A percentile compares a stretch with the other conserved stretches of the same genome.
These are phyloP conservation scores for Epichloe festucae DNA, from an alignment of 2,329 filamentous ascomycete species.

Conservation along the genomic window DNA sequence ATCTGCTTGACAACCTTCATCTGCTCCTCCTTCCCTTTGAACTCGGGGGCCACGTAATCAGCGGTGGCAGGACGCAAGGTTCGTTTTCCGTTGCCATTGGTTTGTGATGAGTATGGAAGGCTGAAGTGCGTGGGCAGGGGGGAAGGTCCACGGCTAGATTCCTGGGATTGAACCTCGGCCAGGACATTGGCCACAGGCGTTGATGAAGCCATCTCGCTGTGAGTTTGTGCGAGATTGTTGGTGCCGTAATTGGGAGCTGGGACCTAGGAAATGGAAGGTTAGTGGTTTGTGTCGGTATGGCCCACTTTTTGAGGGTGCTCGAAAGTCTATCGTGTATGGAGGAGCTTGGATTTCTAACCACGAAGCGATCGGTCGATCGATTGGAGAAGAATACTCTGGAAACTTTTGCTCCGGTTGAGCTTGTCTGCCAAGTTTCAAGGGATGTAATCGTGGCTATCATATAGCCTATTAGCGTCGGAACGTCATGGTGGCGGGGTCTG, in stretches of 20 bases:
- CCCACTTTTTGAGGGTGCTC: background rate
- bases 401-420: background rate
- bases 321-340: background rate
- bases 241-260: background rate
- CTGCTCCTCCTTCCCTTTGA: conserved; percentile 84
- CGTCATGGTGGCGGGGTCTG: background rate
- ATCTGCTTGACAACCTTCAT: conserved; percentile 77
- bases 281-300: background rate
- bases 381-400: background rate
- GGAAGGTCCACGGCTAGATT: conserved; percentile 55
- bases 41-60: conserved; percentile 88
- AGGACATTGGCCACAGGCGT: conserved; percentile 27
- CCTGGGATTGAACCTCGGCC: conserved; percentile 26
- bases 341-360: background rate
- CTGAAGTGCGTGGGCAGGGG: conserved; percentile 85
- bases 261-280: background rate
- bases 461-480: background rate
- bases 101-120: conserved; percentile 43
- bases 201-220: conserved; percentile 17
- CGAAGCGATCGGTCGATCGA: background rate
- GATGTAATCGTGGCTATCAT: background rate
- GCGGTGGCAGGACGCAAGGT: conserved; percentile 79
- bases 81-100: conserved; percentile 50
- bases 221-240: background rate
- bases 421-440: background rate